These are phyloP conservation scores for Echites panduratus DNA, from an alignment of 257 asterid genomes.

Conservation along the genomic window DNA sequence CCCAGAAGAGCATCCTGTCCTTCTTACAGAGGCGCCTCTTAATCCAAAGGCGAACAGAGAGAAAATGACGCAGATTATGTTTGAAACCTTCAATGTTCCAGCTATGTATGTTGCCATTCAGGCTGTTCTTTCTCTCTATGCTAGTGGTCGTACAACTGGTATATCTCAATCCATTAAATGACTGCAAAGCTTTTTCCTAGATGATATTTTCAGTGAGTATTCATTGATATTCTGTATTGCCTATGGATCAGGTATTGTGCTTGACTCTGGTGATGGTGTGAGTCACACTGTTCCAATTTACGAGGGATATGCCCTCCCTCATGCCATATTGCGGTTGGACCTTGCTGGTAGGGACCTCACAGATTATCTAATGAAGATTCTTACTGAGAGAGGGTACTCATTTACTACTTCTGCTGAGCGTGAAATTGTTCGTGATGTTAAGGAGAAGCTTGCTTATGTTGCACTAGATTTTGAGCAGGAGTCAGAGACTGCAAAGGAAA, in stretches of 20 bases:
- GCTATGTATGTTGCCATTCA: constrained; percentile 49
- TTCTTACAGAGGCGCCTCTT: constrained; percentile 46
- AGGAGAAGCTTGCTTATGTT: constrained; percentile 39
- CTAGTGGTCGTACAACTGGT: constrained; percentile 53
- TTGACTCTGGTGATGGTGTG: constrained; percentile 46
- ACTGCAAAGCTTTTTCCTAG: neutral
- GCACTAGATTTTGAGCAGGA: constrained; percentile 39
- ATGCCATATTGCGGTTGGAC: constrained; percentile 39
- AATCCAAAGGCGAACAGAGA: constrained; percentile 46
- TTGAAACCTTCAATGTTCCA: constrained; percentile 42
- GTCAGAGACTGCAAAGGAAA: constrained; percentile 28
- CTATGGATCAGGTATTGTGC: constrained; percentile 30
- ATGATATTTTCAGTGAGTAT: neutral
- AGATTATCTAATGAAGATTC: constrained; percentile 33
- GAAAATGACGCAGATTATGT: constrained; percentile 48
- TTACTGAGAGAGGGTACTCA: constrained; percentile 38
- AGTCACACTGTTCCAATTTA: constrained; percentile 42
- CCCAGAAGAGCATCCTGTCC: constrained; percentile 45
- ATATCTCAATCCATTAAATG: neutral
- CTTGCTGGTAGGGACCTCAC: constrained; percentile 47
- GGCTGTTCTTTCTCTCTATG: constrained; percentile 46
- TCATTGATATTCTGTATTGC: neutral
- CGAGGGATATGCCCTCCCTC: constrained; percentile 43
- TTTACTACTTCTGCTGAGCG: constrained; percentile 42
- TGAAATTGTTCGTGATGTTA: constrained; percentile 39